These are phyloP conservation scores for Euphorbia lathyris DNA, from an alignment of 345 rosid species.

Conservation along the genomic window DNA sequence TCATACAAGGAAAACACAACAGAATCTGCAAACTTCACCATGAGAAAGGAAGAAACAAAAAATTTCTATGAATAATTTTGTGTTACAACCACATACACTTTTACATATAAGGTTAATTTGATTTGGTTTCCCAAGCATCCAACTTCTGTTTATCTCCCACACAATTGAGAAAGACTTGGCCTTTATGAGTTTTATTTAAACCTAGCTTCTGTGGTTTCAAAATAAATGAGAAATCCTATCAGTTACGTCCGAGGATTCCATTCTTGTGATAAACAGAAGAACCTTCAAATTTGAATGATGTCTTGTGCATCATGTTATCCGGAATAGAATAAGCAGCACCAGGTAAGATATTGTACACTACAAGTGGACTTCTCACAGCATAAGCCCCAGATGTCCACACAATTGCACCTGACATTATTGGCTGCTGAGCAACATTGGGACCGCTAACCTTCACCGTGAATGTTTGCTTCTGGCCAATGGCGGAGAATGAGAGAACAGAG, in stretches of 20 bases:
- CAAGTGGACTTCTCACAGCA: slow-evolving; percentile 38
- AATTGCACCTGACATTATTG: slow-evolving; percentile 31
- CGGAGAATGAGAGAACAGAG: slow-evolving; percentile 25
- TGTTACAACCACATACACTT: too few species aligned
- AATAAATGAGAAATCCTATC: background rate
- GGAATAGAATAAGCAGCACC: background rate
- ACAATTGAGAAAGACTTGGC: background rate
- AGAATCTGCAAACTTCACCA: too few species aligned
- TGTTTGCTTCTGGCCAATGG: slow-evolving; percentile 28
- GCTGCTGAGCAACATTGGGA: slow-evolving; percentile 23
- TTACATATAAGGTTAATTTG: too few species aligned
- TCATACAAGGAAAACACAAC: too few species aligned
- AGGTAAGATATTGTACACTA: slow-evolving; percentile 29
- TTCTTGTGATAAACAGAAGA: slow-evolving; percentile 27
- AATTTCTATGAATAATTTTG: too few species aligned
- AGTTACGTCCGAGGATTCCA: slow-evolving; percentile 20
- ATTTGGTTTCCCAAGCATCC: too few species aligned
- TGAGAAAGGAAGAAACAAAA: too few species aligned
- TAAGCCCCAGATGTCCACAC: slow-evolving; percentile 31
- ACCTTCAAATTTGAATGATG: slow-evolving; percentile 10
- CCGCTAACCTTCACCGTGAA: slow-evolving; percentile 30
- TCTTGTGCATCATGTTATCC: background rate
- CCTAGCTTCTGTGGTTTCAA: background rate
- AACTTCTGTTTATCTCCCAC: background rate
- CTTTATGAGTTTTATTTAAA: too few species aligned